Conservation (phyloP, 306 rosid genomes). For the Prunus campanulata region DNA sequence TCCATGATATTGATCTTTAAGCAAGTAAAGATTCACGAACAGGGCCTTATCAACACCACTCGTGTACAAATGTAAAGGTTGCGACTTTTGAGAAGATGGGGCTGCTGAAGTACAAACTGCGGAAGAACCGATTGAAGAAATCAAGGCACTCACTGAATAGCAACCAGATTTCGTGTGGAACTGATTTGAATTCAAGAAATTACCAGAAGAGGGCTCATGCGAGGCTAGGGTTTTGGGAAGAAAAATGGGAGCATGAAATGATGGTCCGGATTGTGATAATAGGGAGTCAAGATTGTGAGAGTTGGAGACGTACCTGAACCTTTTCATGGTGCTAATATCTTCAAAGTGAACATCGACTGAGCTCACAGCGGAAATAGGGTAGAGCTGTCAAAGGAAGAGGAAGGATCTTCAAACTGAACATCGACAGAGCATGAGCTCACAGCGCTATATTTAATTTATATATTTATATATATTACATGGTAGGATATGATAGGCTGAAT, state of each 20-base stretch:
- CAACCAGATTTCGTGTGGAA: slow-evolving; percentile 16
- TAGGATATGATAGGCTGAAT: no score
- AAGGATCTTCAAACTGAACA: no score
- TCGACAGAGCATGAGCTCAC: no score
- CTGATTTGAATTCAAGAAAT: slow-evolving; percentile 8
- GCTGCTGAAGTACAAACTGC: slow-evolving; percentile 6
- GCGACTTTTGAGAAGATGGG: slow-evolving; percentile 24
- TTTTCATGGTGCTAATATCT: slow-evolving; percentile 10
- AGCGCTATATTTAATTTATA: no score
- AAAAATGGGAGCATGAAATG: neutral
- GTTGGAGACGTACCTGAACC: slow-evolving; percentile 42
- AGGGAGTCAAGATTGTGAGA: slow-evolving; percentile 21
- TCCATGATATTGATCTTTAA: slow-evolving; percentile 5
- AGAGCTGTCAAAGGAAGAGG: neutral
- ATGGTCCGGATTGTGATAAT: slow-evolving; percentile 8
- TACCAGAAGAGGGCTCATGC: neutral
- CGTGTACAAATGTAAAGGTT: neutral
- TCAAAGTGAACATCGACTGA: neutral
- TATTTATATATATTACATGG: no score
- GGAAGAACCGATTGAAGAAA: slow-evolving; percentile 30
- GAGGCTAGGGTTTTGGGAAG: slow-evolving; percentile 23
- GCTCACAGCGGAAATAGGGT: neutral
- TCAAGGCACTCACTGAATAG: slow-evolving; percentile 2
- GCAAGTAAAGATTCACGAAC: neutral
- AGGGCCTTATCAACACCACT: neutral